Evolutionary conservation across 1,284 basidiomycete species (phyloP), one percentile per base, ranked within the genome.

Genomic region (Inonotus hispidus): DNA sequence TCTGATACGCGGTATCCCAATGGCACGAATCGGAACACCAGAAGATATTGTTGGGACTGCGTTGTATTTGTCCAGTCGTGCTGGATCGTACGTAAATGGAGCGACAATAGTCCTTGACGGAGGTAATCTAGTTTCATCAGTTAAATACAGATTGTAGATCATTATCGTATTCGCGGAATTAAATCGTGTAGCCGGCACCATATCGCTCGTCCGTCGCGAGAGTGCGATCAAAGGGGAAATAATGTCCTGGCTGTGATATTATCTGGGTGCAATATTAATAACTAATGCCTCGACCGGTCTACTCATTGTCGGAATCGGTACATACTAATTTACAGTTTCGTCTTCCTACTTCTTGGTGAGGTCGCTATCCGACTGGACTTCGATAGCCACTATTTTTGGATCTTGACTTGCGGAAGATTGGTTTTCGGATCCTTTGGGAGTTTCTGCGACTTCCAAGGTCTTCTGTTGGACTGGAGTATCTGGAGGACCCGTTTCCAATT

Each of bases 1-100:
- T 14, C 75, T 89, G 58, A 70, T 79, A 2, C 73, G 67, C 39
- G 56, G 68, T 58, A 76, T 85, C 25, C 86, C 86, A 1, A 72
- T 81, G 53, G 74, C 74, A 21, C 75, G 85, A 10, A 81, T 88
- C 58, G 87, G 87, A 14, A 75, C 75, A 14, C 80, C 83, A 0
- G 82, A 86, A 68, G 87, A 89, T 66, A 78, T 88, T 5, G 82
- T 79, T 1, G 85, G 83, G 0, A 77, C 85, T 3, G 82, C 81
- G 45, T 66, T 89, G 47, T 90, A 81, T 76, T 74, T 89, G 19
- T 74, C 82, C 10, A 80, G 82, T 57, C 76, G 77, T 49, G 85
- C 83, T 2, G 86, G 84, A 0, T 76, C 81, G 35, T 88, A 79
- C 70, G 77, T 88, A 45, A 88, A 82, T 54, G 87, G 84, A 6